Conservation (phyloP, 306 rosid genomes). For the Quercus agrifolia region DNA sequence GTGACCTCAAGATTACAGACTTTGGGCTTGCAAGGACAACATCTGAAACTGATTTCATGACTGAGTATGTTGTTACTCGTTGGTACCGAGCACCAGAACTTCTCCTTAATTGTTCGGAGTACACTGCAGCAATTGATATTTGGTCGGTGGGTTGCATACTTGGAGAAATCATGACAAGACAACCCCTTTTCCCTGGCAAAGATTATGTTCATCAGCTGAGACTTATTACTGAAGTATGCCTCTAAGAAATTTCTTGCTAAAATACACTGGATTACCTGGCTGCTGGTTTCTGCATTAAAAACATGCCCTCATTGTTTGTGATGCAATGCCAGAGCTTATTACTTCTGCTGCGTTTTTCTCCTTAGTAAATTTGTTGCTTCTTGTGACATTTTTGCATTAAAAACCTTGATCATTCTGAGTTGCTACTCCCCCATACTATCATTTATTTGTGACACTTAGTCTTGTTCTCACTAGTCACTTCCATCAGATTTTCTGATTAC, state of each 20-base stretch:
- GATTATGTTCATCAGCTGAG: conserved; percentile 97
- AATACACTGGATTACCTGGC: not conserved
- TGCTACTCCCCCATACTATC: not conserved
- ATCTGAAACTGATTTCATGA: conserved; percentile 98
- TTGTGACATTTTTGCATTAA: conserved; percentile 5
- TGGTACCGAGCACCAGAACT: conserved; percentile 97
- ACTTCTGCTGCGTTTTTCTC: not conserved
- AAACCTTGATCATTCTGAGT: not conserved
- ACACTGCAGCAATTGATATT: conserved; percentile 93
- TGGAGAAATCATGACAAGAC: conserved; percentile 85
- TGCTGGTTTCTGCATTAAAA: not conserved
- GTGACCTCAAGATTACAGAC: conserved; percentile 97
- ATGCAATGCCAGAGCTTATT: not conserved
- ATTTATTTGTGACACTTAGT: not conserved
- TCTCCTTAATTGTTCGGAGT: conserved; percentile 93
- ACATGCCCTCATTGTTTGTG: not conserved
- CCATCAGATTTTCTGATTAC: not conserved
- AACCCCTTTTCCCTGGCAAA: conserved; percentile 88
- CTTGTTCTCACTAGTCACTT: not conserved
- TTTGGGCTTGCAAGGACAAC: conserved; percentile 99
- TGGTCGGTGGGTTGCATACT: conserved; percentile 99
- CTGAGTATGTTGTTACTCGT: conserved; percentile 95
- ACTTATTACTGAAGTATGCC: conserved; percentile 81
- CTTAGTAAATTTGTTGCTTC: not conserved
- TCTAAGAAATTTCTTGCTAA: not conserved